Conservation (phyloP, 2,329 filamentous ascomycete species). For the Colletotrichum filicis region DNA sequence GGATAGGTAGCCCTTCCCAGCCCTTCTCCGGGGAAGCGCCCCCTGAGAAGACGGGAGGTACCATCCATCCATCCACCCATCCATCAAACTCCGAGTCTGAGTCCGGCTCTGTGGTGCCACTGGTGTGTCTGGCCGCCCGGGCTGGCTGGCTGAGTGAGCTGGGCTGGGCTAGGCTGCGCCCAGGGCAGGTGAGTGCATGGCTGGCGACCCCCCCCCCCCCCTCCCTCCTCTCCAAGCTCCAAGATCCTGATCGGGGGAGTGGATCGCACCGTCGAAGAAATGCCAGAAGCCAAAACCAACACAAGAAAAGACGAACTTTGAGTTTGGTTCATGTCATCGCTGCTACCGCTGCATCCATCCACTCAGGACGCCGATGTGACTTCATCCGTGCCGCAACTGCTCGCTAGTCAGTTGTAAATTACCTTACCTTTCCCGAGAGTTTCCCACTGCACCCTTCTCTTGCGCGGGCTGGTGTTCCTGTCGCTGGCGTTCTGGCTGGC, state of each 20-base stretch:
- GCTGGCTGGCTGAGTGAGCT: constrained; percentile 11
- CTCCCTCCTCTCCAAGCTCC: background rate
- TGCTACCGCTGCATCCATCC: constrained; percentile 26
- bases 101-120: background rate
- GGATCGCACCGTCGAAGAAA: constrained; percentile 33
- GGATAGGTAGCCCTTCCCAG: background rate
- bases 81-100: constrained; percentile 8
- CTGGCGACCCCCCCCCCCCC: constrained; percentile 4
- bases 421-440: background rate
- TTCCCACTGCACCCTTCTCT: constrained; percentile 11
- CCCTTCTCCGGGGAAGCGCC: constrained; percentile 17
- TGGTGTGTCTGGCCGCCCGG: constrained; percentile 9
- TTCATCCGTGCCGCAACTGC: constrained; percentile 32
- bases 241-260: constrained; percentile 34
- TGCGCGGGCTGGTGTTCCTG: background rate
- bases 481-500: constrained; percentile 4
- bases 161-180: constrained; percentile 25
- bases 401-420: constrained; percentile 19
- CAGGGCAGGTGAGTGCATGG: constrained; percentile 19
- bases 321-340: constrained; percentile 36
- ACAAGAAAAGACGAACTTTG: constrained; percentile 35
- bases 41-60: constrained; percentile 21
- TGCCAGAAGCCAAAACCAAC: constrained; percentile 34
- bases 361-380: constrained; percentile 26
- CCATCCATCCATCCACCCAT: constrained; percentile 5